Evolutionary conservation across 257 asterid genomes (phyloP), one percentile per base, ranked within the genome.

Genomic region (Nyctanthes arbortristis): DNA sequence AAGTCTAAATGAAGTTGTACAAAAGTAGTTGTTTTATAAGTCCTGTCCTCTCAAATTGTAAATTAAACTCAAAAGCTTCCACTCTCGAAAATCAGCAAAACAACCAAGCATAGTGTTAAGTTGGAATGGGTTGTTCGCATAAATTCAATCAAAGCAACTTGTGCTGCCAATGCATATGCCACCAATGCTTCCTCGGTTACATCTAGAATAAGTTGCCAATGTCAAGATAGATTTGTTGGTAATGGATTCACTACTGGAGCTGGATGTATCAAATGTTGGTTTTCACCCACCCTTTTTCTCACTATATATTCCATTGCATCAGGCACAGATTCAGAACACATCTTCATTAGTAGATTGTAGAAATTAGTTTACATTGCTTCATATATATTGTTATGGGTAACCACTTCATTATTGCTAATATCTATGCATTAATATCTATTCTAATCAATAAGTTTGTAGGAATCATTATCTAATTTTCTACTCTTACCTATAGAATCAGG

Each of bases 71-170:
- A n/a, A n/a, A n/a, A n/a, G n/a, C n/a, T n/a, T n/a, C n/a, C n/a
- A n/a, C n/a, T n/a, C n/a, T n/a, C n/a, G n/a, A n/a, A 85, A 0
- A 92, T 83, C 9, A 68, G 74, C 73, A 70, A 34, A 29, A 63
- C 43, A 0, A 84, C 86, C n/a, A 72, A 29, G 61, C 88, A 85
- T 10, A 93, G 93, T 0, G 72, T 89, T 25, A 87, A 86, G 77
- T 34, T 86, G 74, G 96, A 89, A 60, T 89, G 96, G 93, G 93
- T 85, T 30, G 80, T 86, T 24, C 89, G 93, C 0, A 31, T 61
- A 11, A 86, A 86, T 73, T 77, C 84, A 22, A 80, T 82, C 27
- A 13, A 6, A 18, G 65, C 72, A 28, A 56, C 32, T 63, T 89
- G 96, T 66, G 88, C 75, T 20, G 70, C 59, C 30, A 64, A 80